phyloP scores from a whole-genome alignment of 2,329 filamentous ascomycete genomes.

The Colletotrichum plurivorum region DNA sequence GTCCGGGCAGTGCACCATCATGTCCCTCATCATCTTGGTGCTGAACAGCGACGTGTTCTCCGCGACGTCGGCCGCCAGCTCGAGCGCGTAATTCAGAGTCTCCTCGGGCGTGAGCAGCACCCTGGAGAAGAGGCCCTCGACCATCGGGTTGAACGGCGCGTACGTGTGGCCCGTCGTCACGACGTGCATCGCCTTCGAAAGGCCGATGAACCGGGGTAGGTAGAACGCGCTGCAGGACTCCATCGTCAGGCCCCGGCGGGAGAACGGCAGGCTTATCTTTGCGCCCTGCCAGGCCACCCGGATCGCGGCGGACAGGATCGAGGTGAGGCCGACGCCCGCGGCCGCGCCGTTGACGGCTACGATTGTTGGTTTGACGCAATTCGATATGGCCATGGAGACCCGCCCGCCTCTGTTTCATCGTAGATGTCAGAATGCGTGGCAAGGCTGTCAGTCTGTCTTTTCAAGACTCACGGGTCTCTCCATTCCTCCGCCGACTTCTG shows the following conservation, averaged over 20 bases:
- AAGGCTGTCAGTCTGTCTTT: background rate
- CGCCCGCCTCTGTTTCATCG: conserved; percentile 47
- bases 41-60: conserved; percentile 29
- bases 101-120: conserved; percentile 18
- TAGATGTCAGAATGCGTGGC: background rate
- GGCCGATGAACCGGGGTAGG: conserved; percentile 37
- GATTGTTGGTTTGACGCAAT: conserved; percentile 41
- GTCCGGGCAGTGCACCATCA: conserved; percentile 30
- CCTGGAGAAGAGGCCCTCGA: conserved; percentile 32
- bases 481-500: conserved; percentile 1
- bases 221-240: conserved; percentile 41
- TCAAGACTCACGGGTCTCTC: conserved; percentile 4
- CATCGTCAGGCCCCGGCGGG: conserved; percentile 40
- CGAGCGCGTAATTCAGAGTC: background rate
- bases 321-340: conserved; percentile 40
- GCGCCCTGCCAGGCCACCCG: conserved; percentile 27
- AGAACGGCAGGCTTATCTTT: conserved; percentile 39
- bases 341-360: conserved; percentile 40
- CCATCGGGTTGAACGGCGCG: conserved; percentile 18
- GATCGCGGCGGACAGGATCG: conserved; percentile 36
- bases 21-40: conserved; percentile 39
- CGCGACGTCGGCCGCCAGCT: conserved; percentile 11
- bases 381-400: conserved; percentile 29
- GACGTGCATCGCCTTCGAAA: conserved; percentile 38
- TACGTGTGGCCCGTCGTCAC: conserved; percentile 34